Evolutionary conservation across 2,329 filamentous ascomycete species (phyloP).

Genomic region (Domatiomyces globalis): DNA sequence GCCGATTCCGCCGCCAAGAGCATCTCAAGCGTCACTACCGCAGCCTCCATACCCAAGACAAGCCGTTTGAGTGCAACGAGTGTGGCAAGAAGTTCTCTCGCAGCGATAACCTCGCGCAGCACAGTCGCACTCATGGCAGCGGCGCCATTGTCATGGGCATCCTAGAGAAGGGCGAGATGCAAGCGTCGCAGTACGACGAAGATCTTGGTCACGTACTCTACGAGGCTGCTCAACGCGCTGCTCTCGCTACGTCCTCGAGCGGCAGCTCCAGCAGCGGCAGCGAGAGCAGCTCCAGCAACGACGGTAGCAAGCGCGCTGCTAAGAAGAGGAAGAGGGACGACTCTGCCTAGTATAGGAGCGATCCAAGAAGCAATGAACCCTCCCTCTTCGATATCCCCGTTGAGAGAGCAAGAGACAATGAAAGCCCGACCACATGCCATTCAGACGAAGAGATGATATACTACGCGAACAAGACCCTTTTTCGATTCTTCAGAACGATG

Average conservation of each 20-base stretch:
- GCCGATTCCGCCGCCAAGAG: constrained; percentile 94
- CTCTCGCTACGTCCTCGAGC: constrained; percentile 41
- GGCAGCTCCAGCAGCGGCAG: constrained; percentile 27
- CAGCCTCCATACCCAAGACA: constrained; percentile 94
- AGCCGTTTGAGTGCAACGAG: constrained; percentile 94
- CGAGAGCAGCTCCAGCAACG: constrained; percentile 20
- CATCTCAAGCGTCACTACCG: constrained; percentile 98
- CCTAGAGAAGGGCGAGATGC: constrained; percentile 53
- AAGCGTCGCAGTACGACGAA: constrained; percentile 36
- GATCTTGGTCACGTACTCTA: constrained; percentile 70
- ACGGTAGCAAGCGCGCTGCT: constrained; percentile 38
- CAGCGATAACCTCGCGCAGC: constrained; percentile 92
- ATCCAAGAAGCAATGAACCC: background rate
- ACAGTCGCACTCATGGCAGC: constrained; percentile 81
- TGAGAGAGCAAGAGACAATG: background rate
- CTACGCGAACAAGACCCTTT: background rate
- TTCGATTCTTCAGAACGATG: background rate
- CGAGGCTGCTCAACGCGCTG: constrained; percentile 60
- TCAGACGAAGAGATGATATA: background rate
- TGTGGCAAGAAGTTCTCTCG: constrained; percentile 99
- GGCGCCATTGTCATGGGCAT: constrained; percentile 86
- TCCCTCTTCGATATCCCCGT: background rate
- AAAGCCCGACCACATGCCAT: background rate
- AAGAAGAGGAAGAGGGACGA: constrained; percentile 67
- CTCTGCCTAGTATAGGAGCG: constrained; percentile 17